phyloP scores from a whole-genome alignment of 2,329 filamentous ascomycete species.

The Xylariaceae sp. region DNA sequence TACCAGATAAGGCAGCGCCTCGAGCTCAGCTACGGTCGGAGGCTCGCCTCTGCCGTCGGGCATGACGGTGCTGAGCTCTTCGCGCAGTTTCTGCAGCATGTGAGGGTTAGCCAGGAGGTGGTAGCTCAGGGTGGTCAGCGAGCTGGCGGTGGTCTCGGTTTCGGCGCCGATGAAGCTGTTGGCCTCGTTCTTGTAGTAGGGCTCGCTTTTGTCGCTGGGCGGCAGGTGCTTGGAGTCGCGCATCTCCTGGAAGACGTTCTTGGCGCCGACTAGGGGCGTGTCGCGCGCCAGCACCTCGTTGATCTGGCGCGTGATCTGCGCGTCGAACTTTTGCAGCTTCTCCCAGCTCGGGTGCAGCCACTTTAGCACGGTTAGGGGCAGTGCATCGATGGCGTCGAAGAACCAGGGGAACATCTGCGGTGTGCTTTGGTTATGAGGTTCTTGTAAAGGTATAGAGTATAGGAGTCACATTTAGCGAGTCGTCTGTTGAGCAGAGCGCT shows the following conservation, averaged over 20 bases:
- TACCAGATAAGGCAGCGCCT: neutral
- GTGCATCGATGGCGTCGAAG: neutral
- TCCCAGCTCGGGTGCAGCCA: neutral
- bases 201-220: constrained; percentile 1
- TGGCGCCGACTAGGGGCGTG: constrained; percentile 1
- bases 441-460: no score
- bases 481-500: no score
- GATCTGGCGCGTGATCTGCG: neutral
- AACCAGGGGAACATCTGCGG: constrained; percentile 1
- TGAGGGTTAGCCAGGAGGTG: constrained; percentile 8
- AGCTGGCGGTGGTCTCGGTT: constrained; percentile 11
- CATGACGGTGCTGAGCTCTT: constrained; percentile 8
- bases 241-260: constrained; percentile 13
- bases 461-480: no score
- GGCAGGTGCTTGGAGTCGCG: constrained; percentile 6
- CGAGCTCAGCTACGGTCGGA: constrained; percentile 1
- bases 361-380: neutral
- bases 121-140: constrained; percentile 8
- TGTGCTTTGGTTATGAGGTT: no score
- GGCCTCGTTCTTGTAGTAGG: constrained; percentile 8
- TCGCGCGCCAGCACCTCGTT: neutral
- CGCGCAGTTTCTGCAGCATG: constrained; percentile 2
- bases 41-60: neutral
- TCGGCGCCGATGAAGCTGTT: constrained; percentile 8
- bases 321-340: neutral